Evolutionary conservation across 345 rosid species (phyloP).

Genomic region (Odontarrhena argentea): DNA sequence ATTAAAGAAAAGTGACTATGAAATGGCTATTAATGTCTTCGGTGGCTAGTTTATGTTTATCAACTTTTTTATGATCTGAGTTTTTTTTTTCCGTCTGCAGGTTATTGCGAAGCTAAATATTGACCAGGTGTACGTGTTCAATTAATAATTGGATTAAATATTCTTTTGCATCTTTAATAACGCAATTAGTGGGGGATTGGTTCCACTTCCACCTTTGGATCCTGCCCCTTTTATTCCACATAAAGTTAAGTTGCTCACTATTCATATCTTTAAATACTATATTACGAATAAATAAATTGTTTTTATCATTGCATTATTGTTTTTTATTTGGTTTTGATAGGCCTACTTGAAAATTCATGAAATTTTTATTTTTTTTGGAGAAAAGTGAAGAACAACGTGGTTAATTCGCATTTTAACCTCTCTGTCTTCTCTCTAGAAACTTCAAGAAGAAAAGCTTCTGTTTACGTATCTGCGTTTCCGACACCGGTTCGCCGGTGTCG

Average conservation of each 20-base stretch:
- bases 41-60: too few relatives aligned
- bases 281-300: neutral
- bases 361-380: neutral
- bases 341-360: neutral
- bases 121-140: neutral
- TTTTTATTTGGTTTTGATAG: neutral
- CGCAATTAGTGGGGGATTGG: constrained; percentile 30
- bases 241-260: constrained; percentile 11
- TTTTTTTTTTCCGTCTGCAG: too few relatives aligned
- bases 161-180: constrained; percentile 15
- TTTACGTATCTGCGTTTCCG: too few relatives aligned
- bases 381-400: neutral
- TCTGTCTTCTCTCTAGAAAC: too few relatives aligned
- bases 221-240: constrained; percentile 11
- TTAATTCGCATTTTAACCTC: neutral
- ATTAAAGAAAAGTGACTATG: neutral
- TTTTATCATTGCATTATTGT: neutral
- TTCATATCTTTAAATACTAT: constrained; percentile 14
- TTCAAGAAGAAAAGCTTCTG: too few relatives aligned
- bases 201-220: constrained; percentile 29
- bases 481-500: too few relatives aligned
- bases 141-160: neutral
- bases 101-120: too few relatives aligned
- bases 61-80: too few relatives aligned
- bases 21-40: neutral